Base-by-base conservation (phyloP, 352 stramenopile species). In the Globisporangium polare region DNA sequence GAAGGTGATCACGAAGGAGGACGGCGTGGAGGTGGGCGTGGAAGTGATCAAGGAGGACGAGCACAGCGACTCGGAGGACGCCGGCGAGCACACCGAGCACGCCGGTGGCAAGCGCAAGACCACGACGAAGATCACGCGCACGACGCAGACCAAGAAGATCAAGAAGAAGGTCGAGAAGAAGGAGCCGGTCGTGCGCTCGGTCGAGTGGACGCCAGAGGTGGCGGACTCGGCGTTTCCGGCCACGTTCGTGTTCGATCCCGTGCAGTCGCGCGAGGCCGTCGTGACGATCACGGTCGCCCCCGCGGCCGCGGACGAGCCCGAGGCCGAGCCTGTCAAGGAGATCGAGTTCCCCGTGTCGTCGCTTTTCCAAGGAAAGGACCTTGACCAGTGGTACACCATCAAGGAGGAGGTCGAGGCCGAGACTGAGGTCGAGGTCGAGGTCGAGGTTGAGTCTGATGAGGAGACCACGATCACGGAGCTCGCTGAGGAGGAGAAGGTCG, bases 191-290 rank as follows among this genome's bases (percentile, higher is more conserved):
- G 68, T 86, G 46, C 68, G 69, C 41, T 63, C 64, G 51, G 67
- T 80, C 39, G 54, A 57, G 22, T 82, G 74, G 74, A 60, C 51
- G 20, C 62, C 54, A 0, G 68, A 74, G 20, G 61, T 33, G 26
- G 60, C 31, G 5, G 60, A 66, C 7, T 35, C 24, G 8, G 69
- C 67, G 24, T 86, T 93, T 65, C 86, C 83, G 12, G 75, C 73
- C 12, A 84, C 74, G 31, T 89, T 95, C 46, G 78, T 89, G 47
- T 95, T 93, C 54, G 86, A 95, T 59, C 82, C 78, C 0, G 80
- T 95, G 65, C 86, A 92, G 66, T 92, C 84, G 41, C 83, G 83
- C 24, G 86, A 95, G 66, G 83, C 86, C 18, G 67, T 92, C 5
- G 80, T 92, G 68, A 88, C 71, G 20, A 75, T 95, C 59, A 77